Conservation (phyloP, 257 asterid genomes). For the Nicotiana undulata region DNA sequence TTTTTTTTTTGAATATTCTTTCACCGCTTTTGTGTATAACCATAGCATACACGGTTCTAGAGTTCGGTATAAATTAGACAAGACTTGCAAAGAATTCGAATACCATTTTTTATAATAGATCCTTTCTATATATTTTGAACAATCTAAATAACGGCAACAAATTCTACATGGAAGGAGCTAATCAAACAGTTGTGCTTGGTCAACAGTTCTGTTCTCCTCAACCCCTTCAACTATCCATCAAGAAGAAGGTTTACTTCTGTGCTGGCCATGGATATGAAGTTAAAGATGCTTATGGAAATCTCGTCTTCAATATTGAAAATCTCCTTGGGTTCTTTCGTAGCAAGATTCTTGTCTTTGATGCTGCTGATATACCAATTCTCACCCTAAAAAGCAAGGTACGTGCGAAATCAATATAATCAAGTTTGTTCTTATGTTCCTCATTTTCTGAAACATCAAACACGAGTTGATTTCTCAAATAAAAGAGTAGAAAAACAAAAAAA, state of each 20-base stretch:
- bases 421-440: too few species aligned
- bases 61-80: neutral
- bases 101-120: neutral
- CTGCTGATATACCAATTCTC: slow-evolving; percentile 5
- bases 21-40: neutral
- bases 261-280: slow-evolving; percentile 3
- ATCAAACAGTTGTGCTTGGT: neutral
- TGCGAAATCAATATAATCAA: neutral
- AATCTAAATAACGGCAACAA: neutral
- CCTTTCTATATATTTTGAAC: neutral
- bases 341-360: neutral
- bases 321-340: neutral
- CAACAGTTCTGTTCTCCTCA: neutral
- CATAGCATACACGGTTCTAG: neutral
- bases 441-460: too few species aligned
- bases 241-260: neutral
- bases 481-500: too few species aligned
- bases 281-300: neutral
- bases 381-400: neutral
- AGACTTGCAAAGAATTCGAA: neutral
- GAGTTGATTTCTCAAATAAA: too few species aligned
- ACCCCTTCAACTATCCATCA: neutral
- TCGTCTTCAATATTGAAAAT: slow-evolving; percentile 1
- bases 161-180: neutral
- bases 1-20: neutral